phyloP scores from a whole-genome alignment of 106 monocot species.

The Dendrobium chrysotoxum region DNA sequence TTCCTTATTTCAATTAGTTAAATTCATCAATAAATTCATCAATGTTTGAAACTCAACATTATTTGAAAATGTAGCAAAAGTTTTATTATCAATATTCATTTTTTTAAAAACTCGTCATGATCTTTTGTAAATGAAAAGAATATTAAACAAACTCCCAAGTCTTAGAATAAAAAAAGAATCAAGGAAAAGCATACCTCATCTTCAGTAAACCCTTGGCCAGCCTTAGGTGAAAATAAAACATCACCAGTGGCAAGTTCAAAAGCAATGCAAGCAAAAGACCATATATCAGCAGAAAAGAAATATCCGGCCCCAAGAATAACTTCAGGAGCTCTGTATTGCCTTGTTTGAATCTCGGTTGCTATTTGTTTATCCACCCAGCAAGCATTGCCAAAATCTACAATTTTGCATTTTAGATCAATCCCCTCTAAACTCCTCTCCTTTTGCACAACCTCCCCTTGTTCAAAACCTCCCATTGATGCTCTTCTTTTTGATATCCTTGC shows the following conservation, averaged over 20 bases:
- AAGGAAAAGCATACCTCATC: slow-evolving; percentile 65
- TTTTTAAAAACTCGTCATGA: background rate
- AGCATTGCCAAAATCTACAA: slow-evolving; percentile 97
- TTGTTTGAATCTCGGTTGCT: slow-evolving; percentile 77
- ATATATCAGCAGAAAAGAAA: slow-evolving; percentile 75
- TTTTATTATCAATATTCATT: background rate
- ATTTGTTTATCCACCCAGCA: slow-evolving; percentile 71
- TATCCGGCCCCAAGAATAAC: slow-evolving; percentile 83
- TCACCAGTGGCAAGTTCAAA: slow-evolving; percentile 98
- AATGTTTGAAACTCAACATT: background rate
- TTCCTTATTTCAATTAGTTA: too few species aligned
- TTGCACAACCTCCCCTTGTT: slow-evolving; percentile 8
- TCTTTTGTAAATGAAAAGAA: background rate
- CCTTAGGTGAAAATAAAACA: slow-evolving; percentile 66
- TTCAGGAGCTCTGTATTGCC: slow-evolving; percentile 87
- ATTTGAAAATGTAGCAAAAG: background rate
- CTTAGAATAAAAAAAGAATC: background rate
- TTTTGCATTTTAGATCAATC: slow-evolving; percentile 74
- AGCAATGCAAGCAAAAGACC: slow-evolving; percentile 91
- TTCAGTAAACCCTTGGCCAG: slow-evolving; percentile 57
- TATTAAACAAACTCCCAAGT: background rate
- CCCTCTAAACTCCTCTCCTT: slow-evolving; percentile 66
- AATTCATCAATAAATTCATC: background rate
- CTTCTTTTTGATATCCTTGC: slow-evolving; percentile 62
- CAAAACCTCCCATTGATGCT: slow-evolving; percentile 44